These are phyloP conservation scores for Trichoderma erinaceum DNA, from an alignment of 495 filamentous ascomycete species.

Conservation along the genomic window DNA sequence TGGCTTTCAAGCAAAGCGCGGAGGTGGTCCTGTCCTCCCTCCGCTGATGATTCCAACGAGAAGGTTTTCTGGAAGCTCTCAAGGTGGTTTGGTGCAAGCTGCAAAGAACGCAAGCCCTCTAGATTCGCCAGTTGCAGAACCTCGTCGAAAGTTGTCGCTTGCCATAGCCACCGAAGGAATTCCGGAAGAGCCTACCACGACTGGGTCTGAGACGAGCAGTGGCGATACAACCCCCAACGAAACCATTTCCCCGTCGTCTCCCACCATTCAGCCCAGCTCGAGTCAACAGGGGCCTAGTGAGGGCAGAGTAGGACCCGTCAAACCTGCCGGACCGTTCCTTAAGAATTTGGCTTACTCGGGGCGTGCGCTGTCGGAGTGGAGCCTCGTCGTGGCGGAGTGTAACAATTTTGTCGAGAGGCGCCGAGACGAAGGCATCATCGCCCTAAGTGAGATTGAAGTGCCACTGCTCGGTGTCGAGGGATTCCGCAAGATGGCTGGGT, in stretches of 20 bases:
- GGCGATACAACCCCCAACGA: background rate
- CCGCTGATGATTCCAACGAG: conserved; percentile 38
- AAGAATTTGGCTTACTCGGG: conserved; percentile 64
- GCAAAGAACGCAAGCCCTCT: conserved; percentile 36
- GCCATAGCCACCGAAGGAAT: background rate
- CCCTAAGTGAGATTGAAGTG: conserved; percentile 73
- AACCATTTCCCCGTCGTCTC: background rate
- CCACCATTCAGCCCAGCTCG: conserved; percentile 12
- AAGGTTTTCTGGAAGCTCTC: conserved; percentile 36
- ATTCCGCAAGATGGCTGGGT: conserved; percentile 53
- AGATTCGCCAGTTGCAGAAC: conserved; percentile 14
- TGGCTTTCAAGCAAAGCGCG: conserved; percentile 33
- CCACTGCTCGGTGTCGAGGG: conserved; percentile 81
- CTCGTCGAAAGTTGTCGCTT: background rate
- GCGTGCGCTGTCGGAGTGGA: conserved; percentile 88
- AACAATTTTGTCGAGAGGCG: conserved; percentile 88
- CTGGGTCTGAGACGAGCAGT: conserved; percentile 8
- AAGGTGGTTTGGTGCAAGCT: conserved; percentile 39
- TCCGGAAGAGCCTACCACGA: background rate
- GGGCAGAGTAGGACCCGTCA: conserved; percentile 2
- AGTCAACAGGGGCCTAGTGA: conserved; percentile 14
- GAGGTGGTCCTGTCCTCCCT: conserved; percentile 31
- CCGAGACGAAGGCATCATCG: conserved; percentile 76
- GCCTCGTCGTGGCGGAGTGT: conserved; percentile 73
- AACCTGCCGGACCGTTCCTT: conserved; percentile 35